Evolutionary conservation across 345 rosid species (phyloP).

Genomic region (Stellera chamaejasme): DNA sequence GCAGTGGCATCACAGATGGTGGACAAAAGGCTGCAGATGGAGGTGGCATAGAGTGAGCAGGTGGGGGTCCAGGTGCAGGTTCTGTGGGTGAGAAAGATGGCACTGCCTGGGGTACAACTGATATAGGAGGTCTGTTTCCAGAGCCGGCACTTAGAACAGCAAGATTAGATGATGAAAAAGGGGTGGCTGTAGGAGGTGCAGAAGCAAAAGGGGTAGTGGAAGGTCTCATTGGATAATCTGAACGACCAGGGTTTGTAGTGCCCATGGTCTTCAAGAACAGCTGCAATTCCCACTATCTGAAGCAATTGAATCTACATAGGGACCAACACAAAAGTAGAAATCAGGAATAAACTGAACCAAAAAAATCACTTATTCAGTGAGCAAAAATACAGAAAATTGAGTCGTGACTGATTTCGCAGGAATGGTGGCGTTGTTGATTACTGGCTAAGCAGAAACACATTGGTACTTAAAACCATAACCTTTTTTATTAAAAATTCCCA

Average conservation of each 20-base stretch:
- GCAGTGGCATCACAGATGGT: conserved; percentile 42
- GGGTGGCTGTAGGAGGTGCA: conserved; percentile 45
- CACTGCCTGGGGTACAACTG: conserved; percentile 33
- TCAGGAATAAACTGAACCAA: too few relatives aligned
- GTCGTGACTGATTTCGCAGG: too few relatives aligned
- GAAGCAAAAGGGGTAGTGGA: conserved; percentile 50
- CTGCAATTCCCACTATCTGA: conserved; percentile 3
- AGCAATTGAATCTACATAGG: too few relatives aligned
- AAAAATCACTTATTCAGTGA: too few relatives aligned
- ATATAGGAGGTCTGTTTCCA: conserved; percentile 41
- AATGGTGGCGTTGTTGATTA: too few relatives aligned
- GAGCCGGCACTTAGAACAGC: conserved; percentile 32
- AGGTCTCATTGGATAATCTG: conserved; percentile 48
- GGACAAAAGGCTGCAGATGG: conserved; percentile 41
- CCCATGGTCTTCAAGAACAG: conserved; percentile 36
- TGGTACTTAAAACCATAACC: too few relatives aligned
- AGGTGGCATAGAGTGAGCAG: conserved; percentile 20
- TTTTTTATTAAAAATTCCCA: too few relatives aligned
- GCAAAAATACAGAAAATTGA: too few relatives aligned
- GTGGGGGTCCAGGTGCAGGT: conserved; percentile 27
- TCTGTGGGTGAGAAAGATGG: conserved; percentile 37
- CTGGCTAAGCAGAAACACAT: too few relatives aligned
- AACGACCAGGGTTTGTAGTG: conserved; percentile 58
- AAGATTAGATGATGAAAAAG: conserved; percentile 52
- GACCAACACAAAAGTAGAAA: too few relatives aligned